Percentiles rank a stretch among this genome's conserved stretches.
Evolutionary conservation across 1,284 basidiomycete genomes (phyloP).

Genomic region (Leccinum proliferum): DNA sequence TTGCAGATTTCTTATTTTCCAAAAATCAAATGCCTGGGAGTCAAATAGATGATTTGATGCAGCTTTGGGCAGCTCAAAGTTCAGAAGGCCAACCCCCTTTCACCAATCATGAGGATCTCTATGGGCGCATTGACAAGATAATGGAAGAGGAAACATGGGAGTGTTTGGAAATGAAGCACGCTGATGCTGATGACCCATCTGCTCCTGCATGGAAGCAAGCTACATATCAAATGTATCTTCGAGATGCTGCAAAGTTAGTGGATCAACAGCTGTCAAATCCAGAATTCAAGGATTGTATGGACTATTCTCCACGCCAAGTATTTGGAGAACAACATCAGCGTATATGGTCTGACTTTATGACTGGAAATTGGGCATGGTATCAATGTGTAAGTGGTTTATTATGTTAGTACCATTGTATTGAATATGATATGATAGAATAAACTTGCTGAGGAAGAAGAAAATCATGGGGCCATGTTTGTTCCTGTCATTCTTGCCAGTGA

Average conservation of each 20-base stretch:
- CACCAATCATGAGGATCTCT: neutral
- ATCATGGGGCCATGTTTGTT: neutral
- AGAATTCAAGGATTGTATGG: neutral
- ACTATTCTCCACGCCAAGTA: neutral
- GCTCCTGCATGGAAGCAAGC: neutral
- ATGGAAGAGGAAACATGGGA: neutral
- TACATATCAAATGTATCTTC: neutral
- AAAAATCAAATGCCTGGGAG: neutral
- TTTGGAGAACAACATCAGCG: neutral
- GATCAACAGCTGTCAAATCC: neutral
- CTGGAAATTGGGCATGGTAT: neutral
- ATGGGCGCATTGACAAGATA: neutral
- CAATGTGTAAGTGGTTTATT: neutral
- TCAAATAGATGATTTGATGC: neutral
- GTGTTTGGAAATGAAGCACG: neutral
- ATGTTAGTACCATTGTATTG: neutral
- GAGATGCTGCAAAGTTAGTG: neutral
- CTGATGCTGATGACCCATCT: neutral
- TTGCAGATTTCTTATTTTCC: neutral
- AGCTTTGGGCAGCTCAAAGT: neutral
- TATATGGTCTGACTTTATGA: neutral
- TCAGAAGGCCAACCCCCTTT: neutral
- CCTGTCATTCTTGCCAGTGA: constrained; percentile 4
- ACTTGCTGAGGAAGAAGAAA: neutral
- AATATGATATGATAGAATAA: neutral